Evolutionary conservation across 2,329 filamentous ascomycete species (phyloP).

Genomic region (Hirsutella minnesotensis): DNA sequence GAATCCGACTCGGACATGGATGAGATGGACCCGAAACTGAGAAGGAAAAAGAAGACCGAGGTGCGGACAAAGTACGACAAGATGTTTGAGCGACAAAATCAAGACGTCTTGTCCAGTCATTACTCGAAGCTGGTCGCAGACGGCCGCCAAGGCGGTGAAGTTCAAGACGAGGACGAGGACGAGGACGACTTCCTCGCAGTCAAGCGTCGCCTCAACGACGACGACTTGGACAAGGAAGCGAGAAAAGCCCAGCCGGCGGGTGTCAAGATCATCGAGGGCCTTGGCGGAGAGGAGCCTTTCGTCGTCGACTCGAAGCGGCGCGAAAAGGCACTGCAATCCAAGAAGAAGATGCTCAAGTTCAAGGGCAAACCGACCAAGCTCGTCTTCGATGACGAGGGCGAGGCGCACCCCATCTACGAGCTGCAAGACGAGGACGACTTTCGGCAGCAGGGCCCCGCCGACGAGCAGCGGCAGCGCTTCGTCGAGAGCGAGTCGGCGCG

Average conservation of each 20-base stretch:
- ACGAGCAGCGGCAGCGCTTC: conserved; percentile 66
- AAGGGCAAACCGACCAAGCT: conserved; percentile 78
- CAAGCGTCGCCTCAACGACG: conserved; percentile 72
- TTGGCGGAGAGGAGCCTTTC: conserved; percentile 61
- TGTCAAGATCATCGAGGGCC: conserved; percentile 51
- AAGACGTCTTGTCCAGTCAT: conserved; percentile 88
- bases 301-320: conserved; percentile 89
- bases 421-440: conserved; percentile 80
- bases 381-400: conserved; percentile 86
- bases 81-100: conserved; percentile 96
- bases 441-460: conserved; percentile 58
- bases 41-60: conserved; percentile 56
- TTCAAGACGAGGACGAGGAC: conserved; percentile 42
- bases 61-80: conserved; percentile 92
- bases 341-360: conserved; percentile 86
- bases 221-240: conserved; percentile 44
- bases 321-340: conserved; percentile 88
- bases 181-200: conserved; percentile 78
- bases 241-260: conserved; percentile 28
- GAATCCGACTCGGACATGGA: conserved; percentile 43
- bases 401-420: conserved; percentile 75
- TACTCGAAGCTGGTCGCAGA: conserved; percentile 72
- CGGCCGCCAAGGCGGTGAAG: conserved; percentile 26
- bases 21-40: conserved; percentile 39
- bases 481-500: conserved; percentile 62